phyloP scores from a whole-genome alignment of 2,329 filamentous ascomycete species.

The Aspergillus phoenicis region DNA sequence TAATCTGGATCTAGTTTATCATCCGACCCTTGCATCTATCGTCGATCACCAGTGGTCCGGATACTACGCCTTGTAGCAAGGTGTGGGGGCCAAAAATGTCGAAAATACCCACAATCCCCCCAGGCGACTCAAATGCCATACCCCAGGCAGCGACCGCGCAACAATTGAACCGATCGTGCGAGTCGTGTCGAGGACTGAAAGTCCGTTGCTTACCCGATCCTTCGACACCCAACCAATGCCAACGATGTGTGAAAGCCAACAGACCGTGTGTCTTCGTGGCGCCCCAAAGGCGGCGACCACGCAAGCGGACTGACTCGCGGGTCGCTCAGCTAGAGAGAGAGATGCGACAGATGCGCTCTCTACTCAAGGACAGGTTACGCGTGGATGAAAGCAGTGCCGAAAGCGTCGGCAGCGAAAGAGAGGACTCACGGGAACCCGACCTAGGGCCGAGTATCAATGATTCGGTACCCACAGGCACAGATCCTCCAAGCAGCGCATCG shows the following conservation, averaged over 20 bases:
- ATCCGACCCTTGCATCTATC: not conserved
- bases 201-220: constrained; percentile 40
- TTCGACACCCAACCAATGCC: constrained; percentile 36
- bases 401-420: constrained; percentile 30
- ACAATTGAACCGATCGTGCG: constrained; percentile 41
- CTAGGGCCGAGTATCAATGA: constrained; percentile 26
- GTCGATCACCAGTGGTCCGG: constrained; percentile 3
- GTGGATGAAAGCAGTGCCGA: constrained; percentile 32
- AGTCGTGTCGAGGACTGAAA: constrained; percentile 41
- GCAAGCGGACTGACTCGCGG: constrained; percentile 40
- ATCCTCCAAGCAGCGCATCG: constrained; percentile 25
- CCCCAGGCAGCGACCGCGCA: constrained; percentile 26
- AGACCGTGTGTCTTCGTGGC: constrained; percentile 40
- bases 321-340: constrained; percentile 42
- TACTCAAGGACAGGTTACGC: constrained; percentile 35
- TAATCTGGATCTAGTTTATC: not conserved
- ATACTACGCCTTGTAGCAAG: not conserved
- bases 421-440: constrained; percentile 27
- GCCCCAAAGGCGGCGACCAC: constrained; percentile 39
- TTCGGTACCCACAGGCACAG: constrained; percentile 22
- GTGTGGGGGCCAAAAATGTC: constrained; percentile 27
- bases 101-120: constrained; percentile 24
- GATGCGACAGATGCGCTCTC: constrained; percentile 42
- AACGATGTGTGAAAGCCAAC: constrained; percentile 40
- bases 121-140: constrained; percentile 22